Evolutionary conservation across 2,329 filamentous ascomycete species (phyloP), one percentile per base, ranked within the genome.

Genomic region (Botryosphaeria dothidea): DNA sequence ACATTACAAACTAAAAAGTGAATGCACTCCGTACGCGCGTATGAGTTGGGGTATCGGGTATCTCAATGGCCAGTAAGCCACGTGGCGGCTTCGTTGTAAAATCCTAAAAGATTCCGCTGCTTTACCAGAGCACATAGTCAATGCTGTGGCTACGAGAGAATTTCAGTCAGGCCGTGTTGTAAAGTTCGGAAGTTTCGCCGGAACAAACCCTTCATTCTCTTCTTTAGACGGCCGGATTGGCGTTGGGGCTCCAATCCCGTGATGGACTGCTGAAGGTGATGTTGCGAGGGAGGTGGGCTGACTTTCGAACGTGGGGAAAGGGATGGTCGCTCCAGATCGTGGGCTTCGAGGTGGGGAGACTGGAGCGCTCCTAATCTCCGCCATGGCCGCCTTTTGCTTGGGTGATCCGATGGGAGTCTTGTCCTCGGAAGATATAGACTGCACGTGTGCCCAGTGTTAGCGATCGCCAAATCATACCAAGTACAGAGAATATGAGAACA

Each of bases 141-240:
- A 62, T 45, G 49, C n/a, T 46, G 27, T 60, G 56, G 43, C 56
- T 60, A 60, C 13, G 41, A n/a, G 27, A 34, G 38, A 41, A 51
- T 41, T 54, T 72, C 69, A 72, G 45, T 66, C 69, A 15, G 68
- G 66, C 29, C 66, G 61, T 19, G 56, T 46, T 21, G 67, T 69
- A 67, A 78, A 78, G 58, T 74, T 69, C 41, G 76, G 76, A 52
- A 78, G 66, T 21, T 71, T 65, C 21, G 76, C 76, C 7, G 75
- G 75, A 13, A 78, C 69, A 67, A 78, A 78, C 63, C 48, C 46
- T 68, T 67, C n/a, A 70, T 68, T 38, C 65, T 71, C 56, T 29
- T 54, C 56, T 31, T 60, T 49, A 43, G 57, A 27, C 21, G 19
- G 41, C 27, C 49, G 51, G 17, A 34, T 19, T n/a, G 23, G 21